These are phyloP conservation scores for Oldenlandia corymbosa DNA, from an alignment of 257 asterid species.

Conservation along the genomic window DNA sequence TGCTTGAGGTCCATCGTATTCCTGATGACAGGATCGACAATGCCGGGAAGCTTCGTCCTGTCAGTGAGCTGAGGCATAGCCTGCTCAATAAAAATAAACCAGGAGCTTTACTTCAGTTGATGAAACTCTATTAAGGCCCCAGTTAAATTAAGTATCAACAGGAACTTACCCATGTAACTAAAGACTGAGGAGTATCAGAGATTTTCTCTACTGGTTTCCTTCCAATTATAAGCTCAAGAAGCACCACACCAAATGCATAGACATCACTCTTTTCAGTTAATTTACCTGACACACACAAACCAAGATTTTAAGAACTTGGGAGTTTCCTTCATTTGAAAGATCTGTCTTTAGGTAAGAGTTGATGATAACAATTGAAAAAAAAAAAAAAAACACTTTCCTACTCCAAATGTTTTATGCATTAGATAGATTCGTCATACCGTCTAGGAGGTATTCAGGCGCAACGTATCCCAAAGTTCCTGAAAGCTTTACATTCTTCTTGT, in stretches of 20 bases:
- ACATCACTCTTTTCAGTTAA: constrained; percentile 95
- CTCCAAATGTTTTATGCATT: too few relatives aligned
- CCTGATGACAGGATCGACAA: constrained; percentile 70
- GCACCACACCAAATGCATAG: constrained; percentile 87
- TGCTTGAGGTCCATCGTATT: constrained; percentile 87
- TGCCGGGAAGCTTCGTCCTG: constrained; percentile 80
- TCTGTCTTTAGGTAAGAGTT: not conserved
- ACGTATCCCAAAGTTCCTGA: constrained; percentile 90
- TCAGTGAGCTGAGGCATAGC: constrained; percentile 95
- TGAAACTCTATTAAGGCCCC: not conserved
- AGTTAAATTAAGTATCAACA: not conserved
- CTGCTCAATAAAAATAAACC: constrained; percentile 37
- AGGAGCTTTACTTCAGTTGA: not conserved
- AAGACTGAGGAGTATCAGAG: constrained; percentile 67
- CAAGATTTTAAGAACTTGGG: not conserved
- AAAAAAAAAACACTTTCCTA: not conserved
- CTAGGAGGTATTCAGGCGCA: constrained; percentile 83
- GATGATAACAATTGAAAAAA: not conserved
- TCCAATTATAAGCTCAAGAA: constrained; percentile 86
- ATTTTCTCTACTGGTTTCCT: constrained; percentile 74
- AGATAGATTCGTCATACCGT: constrained; percentile 42
- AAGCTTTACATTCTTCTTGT: constrained; percentile 55
- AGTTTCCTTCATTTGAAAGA: not conserved
- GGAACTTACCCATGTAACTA: constrained; percentile 72
- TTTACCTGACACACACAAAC: constrained; percentile 51